These are phyloP conservation scores for Stentor coeruleus DNA, from an alignment of 73 alveolate species.

Conservation along the genomic window DNA sequence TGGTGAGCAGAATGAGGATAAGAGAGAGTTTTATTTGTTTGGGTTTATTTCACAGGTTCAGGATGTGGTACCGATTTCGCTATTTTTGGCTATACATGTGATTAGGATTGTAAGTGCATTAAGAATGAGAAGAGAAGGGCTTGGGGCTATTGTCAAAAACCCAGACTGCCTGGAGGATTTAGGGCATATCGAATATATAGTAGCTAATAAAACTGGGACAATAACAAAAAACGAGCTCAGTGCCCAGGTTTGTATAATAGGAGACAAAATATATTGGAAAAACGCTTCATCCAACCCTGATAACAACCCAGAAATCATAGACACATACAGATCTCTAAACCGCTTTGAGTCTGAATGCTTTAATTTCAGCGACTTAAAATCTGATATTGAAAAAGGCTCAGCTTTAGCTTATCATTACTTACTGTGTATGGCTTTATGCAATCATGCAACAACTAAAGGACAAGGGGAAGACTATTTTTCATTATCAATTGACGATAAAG, in stretches of 20 bases:
- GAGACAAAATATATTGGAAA: no score
- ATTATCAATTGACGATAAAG: not conserved
- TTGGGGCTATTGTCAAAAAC: not conserved
- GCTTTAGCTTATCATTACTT: no score
- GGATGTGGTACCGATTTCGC: slow-evolving; percentile 48
- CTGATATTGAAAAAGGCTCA: no score
- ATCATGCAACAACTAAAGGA: not conserved
- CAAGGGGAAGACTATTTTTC: not conserved
- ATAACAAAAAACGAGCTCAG: slow-evolving; percentile 30
- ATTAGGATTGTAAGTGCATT: slow-evolving; percentile 28
- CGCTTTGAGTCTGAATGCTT: no score
- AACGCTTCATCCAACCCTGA: no score
- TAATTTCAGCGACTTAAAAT: no score
- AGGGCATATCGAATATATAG: slow-evolving; percentile 28
- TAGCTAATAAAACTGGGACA: slow-evolving; percentile 40
- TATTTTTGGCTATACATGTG: slow-evolving; percentile 40
- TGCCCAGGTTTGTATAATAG: no score
- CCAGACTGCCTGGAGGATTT: slow-evolving; percentile 38
- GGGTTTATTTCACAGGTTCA: no score
- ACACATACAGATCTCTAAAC: no score
- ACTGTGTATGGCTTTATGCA: not conserved
- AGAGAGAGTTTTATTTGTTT: slow-evolving; percentile 51
- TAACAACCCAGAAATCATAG: no score
- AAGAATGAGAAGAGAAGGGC: not conserved
- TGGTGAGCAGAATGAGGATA: no score